phyloP scores from a whole-genome alignment of 164 flowering plant species.

The Aristolochia fimbriata region DNA sequence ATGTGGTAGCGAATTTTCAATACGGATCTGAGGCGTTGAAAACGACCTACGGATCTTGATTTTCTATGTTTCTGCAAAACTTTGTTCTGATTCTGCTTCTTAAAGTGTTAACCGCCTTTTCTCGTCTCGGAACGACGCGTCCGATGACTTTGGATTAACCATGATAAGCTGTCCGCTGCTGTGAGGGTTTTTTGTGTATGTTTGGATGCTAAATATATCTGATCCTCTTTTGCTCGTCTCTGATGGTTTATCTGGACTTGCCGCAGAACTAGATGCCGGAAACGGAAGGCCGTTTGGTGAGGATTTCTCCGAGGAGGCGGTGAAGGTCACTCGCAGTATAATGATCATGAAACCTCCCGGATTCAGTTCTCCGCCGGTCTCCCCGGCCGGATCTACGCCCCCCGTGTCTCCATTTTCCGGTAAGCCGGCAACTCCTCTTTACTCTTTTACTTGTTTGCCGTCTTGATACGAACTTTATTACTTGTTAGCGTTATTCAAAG shows the following conservation, averaged over 20 bases:
- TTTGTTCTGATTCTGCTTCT: no score
- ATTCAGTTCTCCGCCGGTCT: slow-evolving; percentile 38
- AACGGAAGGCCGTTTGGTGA: slow-evolving; percentile 26
- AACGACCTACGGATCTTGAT: no score
- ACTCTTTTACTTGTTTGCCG: not conserved
- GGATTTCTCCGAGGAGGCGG: slow-evolving; percentile 29
- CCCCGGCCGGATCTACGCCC: slow-evolving; percentile 74
- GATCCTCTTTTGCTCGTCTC: not conserved
- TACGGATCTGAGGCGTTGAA: no score
- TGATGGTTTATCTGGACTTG: not conserved
- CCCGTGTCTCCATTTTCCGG: slow-evolving; percentile 37
- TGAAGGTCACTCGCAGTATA: slow-evolving; percentile 70
- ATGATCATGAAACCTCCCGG: slow-evolving; percentile 59
- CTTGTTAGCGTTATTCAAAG: not conserved
- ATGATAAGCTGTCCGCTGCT: not conserved
- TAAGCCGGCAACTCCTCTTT: not conserved
- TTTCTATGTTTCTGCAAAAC: no score
- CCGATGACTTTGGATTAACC: not conserved
- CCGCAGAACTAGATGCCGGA: slow-evolving; percentile 19
- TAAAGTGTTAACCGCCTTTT: not conserved
- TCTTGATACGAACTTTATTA: not conserved
- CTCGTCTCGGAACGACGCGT: not conserved
- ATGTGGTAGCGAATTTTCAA: no score
- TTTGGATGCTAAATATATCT: not conserved
- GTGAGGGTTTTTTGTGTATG: not conserved